Evolutionary conservation across 306 rosid species (phyloP), one percentile per base, ranked within the genome.

Genomic region (Datisca glomerata): DNA sequence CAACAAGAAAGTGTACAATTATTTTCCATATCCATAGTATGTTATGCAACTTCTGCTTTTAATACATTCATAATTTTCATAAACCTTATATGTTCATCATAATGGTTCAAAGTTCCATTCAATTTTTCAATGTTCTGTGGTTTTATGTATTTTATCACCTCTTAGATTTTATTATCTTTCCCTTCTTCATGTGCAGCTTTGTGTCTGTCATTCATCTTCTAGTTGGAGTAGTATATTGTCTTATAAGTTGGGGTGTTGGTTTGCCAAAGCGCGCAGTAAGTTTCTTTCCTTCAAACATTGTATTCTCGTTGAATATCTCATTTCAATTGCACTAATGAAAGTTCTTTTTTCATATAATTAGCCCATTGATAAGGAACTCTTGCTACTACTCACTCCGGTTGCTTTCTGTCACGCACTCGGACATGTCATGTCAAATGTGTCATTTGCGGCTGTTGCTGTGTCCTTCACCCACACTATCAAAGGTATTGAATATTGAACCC

Each of bases 361-460:
- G 86, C 76, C 81, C n/a, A 70, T 36, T 11, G 43, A 51, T 53
- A 41, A 55, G 72, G 81, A 76, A 57, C 71, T 57, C 43, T 55
- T 87, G 89, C 55, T 59, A 47, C 24, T 87, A 48, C 75, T 87
- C 56, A 76, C 79, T 47, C 97, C 94, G 3, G 94, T 87, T 43
- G 92, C 94, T 8, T 57, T 74, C 58, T 82, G 97, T 47, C 97
- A 87, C 24, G 94, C 94, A 13, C 65, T 87, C 43, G 97, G 97
- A 62, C 97, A 87, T 51, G 97, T 87, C 59, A 82, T 79, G 67
- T 73, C 85, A 60, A 87, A 87, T 71, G 97, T 87, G 13, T 87
- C 94, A 44, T 87, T 87, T 56, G 97, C 97, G 6, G 97, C 97
- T 3, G 97, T 87, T 29, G 97, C 94, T 21, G 97, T 87, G 49